Evolutionary conservation across 2,329 filamentous ascomycete species (phyloP).

Genomic region (Blumeria hordei): DNA sequence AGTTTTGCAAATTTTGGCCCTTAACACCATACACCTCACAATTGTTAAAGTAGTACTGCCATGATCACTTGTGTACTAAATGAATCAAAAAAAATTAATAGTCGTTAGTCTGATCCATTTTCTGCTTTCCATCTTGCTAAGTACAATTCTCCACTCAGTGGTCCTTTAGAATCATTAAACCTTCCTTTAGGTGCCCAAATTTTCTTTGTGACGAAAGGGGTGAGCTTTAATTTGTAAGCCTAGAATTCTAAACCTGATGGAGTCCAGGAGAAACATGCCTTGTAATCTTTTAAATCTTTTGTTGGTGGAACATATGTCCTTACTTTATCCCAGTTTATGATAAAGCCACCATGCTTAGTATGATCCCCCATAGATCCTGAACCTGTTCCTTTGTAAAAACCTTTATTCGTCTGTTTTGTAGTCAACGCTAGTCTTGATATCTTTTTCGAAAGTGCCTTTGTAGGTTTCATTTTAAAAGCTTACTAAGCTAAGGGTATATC

Average conservation of each 20-base stretch:
- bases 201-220: constrained; percentile 48
- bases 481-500: not conserved
- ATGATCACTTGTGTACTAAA: too few species aligned
- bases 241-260: not conserved
- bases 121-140: constrained; percentile 41
- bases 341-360: constrained; percentile 62
- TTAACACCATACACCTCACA: too few species aligned
- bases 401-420: constrained; percentile 78
- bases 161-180: constrained; percentile 30
- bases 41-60: too few species aligned
- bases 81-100: not conserved
- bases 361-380: constrained; percentile 71
- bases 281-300: constrained; percentile 39
- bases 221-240: constrained; percentile 29
- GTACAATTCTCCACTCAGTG: constrained; percentile 35
- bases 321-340: constrained; percentile 68
- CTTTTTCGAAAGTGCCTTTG: constrained; percentile 38
- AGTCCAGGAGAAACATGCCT: constrained; percentile 26
- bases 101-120: constrained; percentile 26
- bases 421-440: constrained; percentile 60
- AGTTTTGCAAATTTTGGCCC: too few species aligned
- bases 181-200: constrained; percentile 28
- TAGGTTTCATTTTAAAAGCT: constrained; percentile 33
- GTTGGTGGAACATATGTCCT: constrained; percentile 66
- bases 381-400: constrained; percentile 92